Evolutionary conservation across 805 yeast genomes (phyloP), one percentile per base, ranked within the genome.

Genomic region (Candida xyloterini): DNA sequence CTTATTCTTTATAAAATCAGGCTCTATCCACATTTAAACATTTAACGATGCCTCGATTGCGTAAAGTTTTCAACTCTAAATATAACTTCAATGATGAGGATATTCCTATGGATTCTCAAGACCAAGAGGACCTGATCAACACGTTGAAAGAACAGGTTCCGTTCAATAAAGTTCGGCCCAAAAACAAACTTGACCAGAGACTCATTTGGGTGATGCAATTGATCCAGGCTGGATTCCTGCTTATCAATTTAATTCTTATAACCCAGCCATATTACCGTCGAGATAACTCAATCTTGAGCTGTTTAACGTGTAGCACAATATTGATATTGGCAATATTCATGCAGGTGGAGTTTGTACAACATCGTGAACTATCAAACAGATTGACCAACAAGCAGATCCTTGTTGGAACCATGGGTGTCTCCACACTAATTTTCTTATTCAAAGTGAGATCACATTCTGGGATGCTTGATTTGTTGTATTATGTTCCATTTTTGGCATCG

Each of bases 21-120:
- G 6, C 20, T 23, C 7, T 23, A 10, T 23, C 25, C 25, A 5
- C 9, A 23, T 11, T 23, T 7, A 11, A 23, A 23, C 9, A 11
- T 23, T 23, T 23, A 7, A 9, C n/a, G 10, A 60, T 59, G 65
- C 63, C 66, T 15, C 47, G 66, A 10, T 43, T 61, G 18, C 50
- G 63, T 23, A 49, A 47, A 30, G 50, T 59, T 2, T 38, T 52
- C 18, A 49, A 48, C n/a, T 37, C 50, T 3, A 60, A 56, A 33
- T 58, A 58, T 39, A 42, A 38, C 7, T 33, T 48, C 31, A 33
- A 40, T 7, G 51, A 48, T 20, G 50, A 43, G 1, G 50, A 40
- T 7, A 36, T 35, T 2, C 55, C 55, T 5, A 33, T 61, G 7
- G 65, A 60, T 31, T 28, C 36, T 1, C 46, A 42, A 11, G 57